Conservation (phyloP, 441 rosid species). For the Aquilaria agallochum region DNA sequence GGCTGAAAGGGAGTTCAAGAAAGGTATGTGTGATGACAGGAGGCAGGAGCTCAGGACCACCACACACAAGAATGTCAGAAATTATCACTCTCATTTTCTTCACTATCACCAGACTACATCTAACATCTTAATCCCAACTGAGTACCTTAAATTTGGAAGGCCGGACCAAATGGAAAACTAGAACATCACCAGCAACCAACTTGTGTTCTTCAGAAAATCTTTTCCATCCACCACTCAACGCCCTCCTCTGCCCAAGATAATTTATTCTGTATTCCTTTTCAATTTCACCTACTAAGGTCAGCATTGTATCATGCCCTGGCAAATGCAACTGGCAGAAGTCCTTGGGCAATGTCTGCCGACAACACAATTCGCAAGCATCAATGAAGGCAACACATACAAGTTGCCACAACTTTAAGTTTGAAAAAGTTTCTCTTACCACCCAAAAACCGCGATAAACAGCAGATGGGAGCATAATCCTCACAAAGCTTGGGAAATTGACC, state of each 20-base stretch:
- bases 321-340: conserved; percentile 47
- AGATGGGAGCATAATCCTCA: conserved; percentile 49
- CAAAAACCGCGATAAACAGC: conserved; percentile 51
- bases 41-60: too few relatives aligned
- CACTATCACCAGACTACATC: too few relatives aligned
- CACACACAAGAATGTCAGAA: too few relatives aligned
- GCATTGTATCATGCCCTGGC: conserved; percentile 42
- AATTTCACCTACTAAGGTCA: conserved; percentile 40
- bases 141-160: conserved; percentile 50
- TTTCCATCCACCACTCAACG: conserved; percentile 66
- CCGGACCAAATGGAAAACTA: conserved; percentile 45
- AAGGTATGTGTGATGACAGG: too few relatives aligned
- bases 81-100: too few relatives aligned
- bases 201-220: conserved; percentile 36
- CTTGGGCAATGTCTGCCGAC: conserved; percentile 48
- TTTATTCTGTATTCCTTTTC: conserved; percentile 37
- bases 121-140: too few relatives aligned
- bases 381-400: conserved; percentile 5
- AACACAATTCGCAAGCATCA: conserved; percentile 5
- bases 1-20: too few relatives aligned
- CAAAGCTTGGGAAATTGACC: conserved; percentile 36
- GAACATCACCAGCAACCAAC: conserved; percentile 48
- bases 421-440: conserved; percentile 37
- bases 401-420: conserved; percentile 1
- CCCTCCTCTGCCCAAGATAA: conserved; percentile 50